A percentile compares a stretch with the other conserved stretches of the same genome.
phyloP scores from a whole-genome alignment of 139 green algal species.

The Yamagishiella unicocca region DNA sequence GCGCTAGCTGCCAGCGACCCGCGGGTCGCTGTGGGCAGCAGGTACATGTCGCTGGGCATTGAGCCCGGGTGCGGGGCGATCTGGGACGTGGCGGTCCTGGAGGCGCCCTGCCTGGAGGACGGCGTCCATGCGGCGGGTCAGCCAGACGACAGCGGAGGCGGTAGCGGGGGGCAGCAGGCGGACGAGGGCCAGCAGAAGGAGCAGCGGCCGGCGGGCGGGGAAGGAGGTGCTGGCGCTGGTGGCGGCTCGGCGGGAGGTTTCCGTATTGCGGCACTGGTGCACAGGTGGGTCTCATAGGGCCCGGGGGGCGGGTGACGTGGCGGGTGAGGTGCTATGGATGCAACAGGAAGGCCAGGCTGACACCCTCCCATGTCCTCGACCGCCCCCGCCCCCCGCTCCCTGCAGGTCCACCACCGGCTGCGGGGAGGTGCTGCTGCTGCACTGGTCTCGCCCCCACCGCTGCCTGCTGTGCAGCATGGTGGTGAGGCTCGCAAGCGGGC shows the following conservation, averaged over 20 bases:
- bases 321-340: not conserved
- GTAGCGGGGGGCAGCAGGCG: too few relatives aligned
- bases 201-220: not conserved
- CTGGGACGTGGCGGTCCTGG: constrained; percentile 23
- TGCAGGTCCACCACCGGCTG: constrained; percentile 1
- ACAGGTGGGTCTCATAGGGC: not conserved
- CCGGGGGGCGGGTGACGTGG: too few relatives aligned
- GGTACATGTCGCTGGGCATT: not conserved
- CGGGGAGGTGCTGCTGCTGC: constrained; percentile 35
- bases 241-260: not conserved
- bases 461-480: constrained; percentile 9
- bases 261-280: constrained; percentile 9
- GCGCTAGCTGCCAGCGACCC: not conserved
- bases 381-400: not conserved
- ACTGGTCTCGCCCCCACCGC: not conserved
- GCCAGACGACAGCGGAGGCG: not conserved
- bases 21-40: not conserved
- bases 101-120: not conserved
- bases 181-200: not conserved
- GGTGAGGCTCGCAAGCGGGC: not conserved
- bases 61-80: constrained; percentile 28
- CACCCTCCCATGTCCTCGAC: not conserved
- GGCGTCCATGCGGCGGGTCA: not conserved
- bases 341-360: not conserved
- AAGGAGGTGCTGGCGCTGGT: not conserved